Percentiles rank a stretch among this genome's conserved stretches.
Evolutionary conservation across 2,329 filamentous ascomycete species (phyloP).

Genomic region (Colletotrichum tabaci): DNA sequence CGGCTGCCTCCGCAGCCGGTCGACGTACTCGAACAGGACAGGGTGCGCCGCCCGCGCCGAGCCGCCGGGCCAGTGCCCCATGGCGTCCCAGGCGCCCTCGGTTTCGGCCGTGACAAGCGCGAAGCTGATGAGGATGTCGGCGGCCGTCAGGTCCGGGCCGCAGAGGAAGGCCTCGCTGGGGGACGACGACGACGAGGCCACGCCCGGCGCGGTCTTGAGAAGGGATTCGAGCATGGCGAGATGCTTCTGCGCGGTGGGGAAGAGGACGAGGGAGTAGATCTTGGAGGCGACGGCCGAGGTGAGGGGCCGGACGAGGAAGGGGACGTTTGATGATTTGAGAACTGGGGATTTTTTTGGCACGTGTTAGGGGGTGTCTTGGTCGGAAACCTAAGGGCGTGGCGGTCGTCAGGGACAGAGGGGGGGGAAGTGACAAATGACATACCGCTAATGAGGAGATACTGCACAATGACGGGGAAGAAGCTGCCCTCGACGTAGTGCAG

Average conservation of each 20-base stretch:
- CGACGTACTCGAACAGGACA: conserved; percentile 62
- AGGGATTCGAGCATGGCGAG: conserved; percentile 65
- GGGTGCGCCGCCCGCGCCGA: conserved; percentile 59
- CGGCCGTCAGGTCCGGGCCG: conserved; percentile 63
- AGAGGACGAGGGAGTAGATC: conserved; percentile 57
- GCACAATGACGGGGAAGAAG: conserved; percentile 80
- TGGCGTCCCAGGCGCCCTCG: conserved; percentile 54
- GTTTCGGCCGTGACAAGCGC: conserved; percentile 59
- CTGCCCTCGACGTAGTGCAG: conserved; percentile 91
- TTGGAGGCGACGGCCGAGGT: conserved; percentile 62
- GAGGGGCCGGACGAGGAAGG: conserved; percentile 69
- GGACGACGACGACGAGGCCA: background rate
- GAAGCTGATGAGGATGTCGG: conserved; percentile 69
- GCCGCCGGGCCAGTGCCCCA: conserved; percentile 59
- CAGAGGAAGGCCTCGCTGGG: conserved; percentile 63
- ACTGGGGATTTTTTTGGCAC: conserved; percentile 45
- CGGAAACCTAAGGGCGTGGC: too few relatives aligned
- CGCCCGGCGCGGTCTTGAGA: conserved; percentile 58
- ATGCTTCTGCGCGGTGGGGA: conserved; percentile 64
- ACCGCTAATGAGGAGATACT: conserved; percentile 60
- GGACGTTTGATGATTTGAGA: conserved; percentile 62
- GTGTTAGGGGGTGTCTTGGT: background rate
- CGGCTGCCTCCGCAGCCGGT: conserved; percentile 60
- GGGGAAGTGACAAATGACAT: background rate
- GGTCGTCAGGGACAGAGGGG: too few relatives aligned